Percentiles rank a stretch among this genome's conserved stretches.
Conservation (phyloP, 1,284 basidiomycete species). For the Ceratobasidium sp. region DNA sequence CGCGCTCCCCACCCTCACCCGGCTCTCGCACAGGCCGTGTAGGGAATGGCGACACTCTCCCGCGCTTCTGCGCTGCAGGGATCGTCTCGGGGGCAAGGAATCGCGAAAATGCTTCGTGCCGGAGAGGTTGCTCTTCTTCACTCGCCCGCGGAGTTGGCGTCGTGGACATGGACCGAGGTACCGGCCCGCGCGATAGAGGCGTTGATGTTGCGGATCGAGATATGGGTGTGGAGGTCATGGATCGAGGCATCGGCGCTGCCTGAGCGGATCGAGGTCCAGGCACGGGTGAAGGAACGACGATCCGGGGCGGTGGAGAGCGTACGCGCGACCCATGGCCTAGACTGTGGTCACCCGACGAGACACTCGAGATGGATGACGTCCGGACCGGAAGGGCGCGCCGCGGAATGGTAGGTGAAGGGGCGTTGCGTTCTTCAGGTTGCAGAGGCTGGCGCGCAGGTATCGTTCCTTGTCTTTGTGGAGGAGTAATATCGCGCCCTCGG, state of each 20-base stretch:
- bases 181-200: not conserved
- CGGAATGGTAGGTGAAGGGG: slow-evolving; percentile 24
- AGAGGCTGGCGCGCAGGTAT: not conserved
- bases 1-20: slow-evolving; percentile 5
- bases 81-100: slow-evolving; percentile 34
- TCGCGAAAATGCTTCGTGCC: slow-evolving; percentile 21
- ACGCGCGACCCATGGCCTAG: slow-evolving; percentile 3
- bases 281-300: not conserved
- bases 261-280: slow-evolving; percentile 22
- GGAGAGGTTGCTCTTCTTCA: slow-evolving; percentile 16
- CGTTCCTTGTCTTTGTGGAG: not conserved
- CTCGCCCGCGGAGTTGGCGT: slow-evolving; percentile 28
- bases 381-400: slow-evolving; percentile 21
- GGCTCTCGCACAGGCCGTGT: slow-evolving; percentile 13
- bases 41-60: slow-evolving; percentile 34
- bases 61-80: slow-evolving; percentile 26
- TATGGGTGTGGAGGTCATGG: slow-evolving; percentile 11
- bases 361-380: slow-evolving; percentile 32
- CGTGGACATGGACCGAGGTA: slow-evolving; percentile 32
- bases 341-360: slow-evolving; percentile 21
- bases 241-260: slow-evolving; percentile 12
- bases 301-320: slow-evolving; percentile 20
- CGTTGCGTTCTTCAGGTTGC: slow-evolving; percentile 6
- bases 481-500: not conserved
- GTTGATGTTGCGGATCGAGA: slow-evolving; percentile 20